Percentiles rank a stretch among this genome's conserved stretches.
phyloP scores from a whole-genome alignment of 2,329 filamentous ascomycete species.

The Fusarium sp. region DNA sequence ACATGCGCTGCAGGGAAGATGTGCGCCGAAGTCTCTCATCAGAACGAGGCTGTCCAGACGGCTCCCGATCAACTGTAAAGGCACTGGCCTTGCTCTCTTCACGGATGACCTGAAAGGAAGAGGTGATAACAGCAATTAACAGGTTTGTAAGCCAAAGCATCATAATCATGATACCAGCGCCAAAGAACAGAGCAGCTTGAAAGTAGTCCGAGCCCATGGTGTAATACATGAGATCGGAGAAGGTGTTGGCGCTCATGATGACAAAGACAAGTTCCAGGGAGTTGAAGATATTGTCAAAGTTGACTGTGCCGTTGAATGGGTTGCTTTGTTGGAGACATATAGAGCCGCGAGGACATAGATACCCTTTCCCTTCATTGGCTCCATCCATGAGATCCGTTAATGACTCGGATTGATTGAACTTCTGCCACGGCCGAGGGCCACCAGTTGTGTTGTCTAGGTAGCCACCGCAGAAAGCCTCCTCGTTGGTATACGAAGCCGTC shows the following conservation, averaged over 20 bases:
- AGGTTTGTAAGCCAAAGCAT: slow-evolving; percentile 97
- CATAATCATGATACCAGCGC: slow-evolving; percentile 84
- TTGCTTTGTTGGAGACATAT: slow-evolving; percentile 82
- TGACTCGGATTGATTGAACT: slow-evolving; percentile 50
- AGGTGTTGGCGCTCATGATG: slow-evolving; percentile 98
- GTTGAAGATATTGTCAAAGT: slow-evolving; percentile 93
- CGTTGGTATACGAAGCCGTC: slow-evolving; percentile 68
- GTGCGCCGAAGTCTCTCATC: slow-evolving; percentile 51
- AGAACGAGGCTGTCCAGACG: slow-evolving; percentile 46
- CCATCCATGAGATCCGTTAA: slow-evolving; percentile 62
- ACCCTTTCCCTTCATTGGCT: slow-evolving; percentile 77
- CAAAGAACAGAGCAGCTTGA: slow-evolving; percentile 82
- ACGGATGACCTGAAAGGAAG: slow-evolving; percentile 96
- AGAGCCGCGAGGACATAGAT: slow-evolving; percentile 85
- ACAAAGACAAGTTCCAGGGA: slow-evolving; percentile 96
- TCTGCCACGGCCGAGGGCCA: slow-evolving; percentile 73
- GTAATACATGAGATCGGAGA: slow-evolving; percentile 93
- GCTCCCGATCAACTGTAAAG: slow-evolving; percentile 80
- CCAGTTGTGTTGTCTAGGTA: slow-evolving; percentile 73
- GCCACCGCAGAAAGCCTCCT: slow-evolving; percentile 86
- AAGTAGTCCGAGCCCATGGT: slow-evolving; percentile 93
- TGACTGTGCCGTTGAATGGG: slow-evolving; percentile 86
- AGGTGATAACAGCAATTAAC: slow-evolving; percentile 95
- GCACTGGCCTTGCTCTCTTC: slow-evolving; percentile 96
- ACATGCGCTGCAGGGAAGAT: slow-evolving; percentile 73